These are phyloP conservation scores for Apiotrichum veenhuisii DNA, from an alignment of 1,284 basidiomycete genomes.

Conservation along the genomic window DNA sequence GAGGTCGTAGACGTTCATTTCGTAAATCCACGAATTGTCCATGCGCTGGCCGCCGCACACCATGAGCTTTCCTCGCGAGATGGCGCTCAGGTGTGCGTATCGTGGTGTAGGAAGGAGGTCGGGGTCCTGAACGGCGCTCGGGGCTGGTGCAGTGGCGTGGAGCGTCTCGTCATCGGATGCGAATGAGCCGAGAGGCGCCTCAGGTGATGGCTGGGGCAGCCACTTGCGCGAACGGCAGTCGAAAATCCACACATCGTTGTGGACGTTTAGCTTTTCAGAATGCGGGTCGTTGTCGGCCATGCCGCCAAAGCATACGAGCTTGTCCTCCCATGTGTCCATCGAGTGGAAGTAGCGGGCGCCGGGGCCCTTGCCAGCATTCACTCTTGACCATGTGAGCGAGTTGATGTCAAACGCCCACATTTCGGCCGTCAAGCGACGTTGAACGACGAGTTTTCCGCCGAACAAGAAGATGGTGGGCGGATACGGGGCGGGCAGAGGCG, in stretches of 20 bases:
- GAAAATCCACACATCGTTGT: slow-evolving; percentile 81
- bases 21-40: slow-evolving; percentile 68
- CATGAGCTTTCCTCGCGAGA: slow-evolving; percentile 77
- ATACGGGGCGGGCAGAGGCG: slow-evolving; percentile 31
- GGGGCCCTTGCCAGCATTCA: slow-evolving; percentile 57
- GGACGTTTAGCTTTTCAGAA: slow-evolving; percentile 58
- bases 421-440: slow-evolving; percentile 80
- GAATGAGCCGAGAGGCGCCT: slow-evolving; percentile 22
- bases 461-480: slow-evolving; percentile 50
- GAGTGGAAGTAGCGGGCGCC: slow-evolving; percentile 85
- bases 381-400: slow-evolving; percentile 69
- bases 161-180: slow-evolving; percentile 56
- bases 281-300: slow-evolving; percentile 60
- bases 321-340: slow-evolving; percentile 80
- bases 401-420: slow-evolving; percentile 80
- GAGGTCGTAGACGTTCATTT: slow-evolving; percentile 82
- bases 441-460: slow-evolving; percentile 81
- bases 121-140: slow-evolving; percentile 28
- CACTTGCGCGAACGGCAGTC: slow-evolving; percentile 67
- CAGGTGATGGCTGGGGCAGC: slow-evolving; percentile 53
- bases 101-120: slow-evolving; percentile 66
- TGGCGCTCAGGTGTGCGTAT: slow-evolving; percentile 83
- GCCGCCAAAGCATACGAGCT: slow-evolving; percentile 85
- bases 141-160: slow-evolving; percentile 69
- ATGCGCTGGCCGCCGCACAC: slow-evolving; percentile 88